Base-by-base conservation (phyloP, 2,329 filamentous ascomycete genomes). In the Neopestalotiopsis sp. region DNA sequence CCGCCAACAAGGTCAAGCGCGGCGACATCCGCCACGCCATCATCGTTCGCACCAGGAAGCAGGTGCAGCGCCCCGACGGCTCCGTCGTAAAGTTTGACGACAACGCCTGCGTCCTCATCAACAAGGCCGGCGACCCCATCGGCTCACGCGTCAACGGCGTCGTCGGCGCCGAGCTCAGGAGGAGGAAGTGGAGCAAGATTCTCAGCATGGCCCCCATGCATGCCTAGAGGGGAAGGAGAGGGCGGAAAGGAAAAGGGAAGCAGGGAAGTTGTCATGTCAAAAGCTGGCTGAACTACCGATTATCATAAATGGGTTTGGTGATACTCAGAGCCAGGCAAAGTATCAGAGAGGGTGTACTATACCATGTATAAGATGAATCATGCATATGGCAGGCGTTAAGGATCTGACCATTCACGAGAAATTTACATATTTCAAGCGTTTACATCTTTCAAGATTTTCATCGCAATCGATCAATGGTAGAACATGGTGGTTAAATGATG, bases 121-220 rank as follows among this genome's bases (percentile, higher is more conserved):
- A 97, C 84, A 99, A 98, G 88, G 88, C 94, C 10, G 97, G 96
- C 58, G 96, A 99, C 80, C 96, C 96, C 30, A 94, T 99, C 74
- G 96, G 96, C 66, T 94, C 93, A 17, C 91, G 96, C 79, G 89
- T 98, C 85, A 97, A 94, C 82, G 94, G 95, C 73, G 90, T 98
- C 59, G 96, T 99, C 59, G 96, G 94, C 69, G 88, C 91, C 38
- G 96, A 99, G 85, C 83, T 99, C 81, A 91, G 93, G 79, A 90
- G 93, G 79, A 96, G 93, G 87, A 92, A 97, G 84, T 99, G 96
- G 96, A 97, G 94, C 76, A 99, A 98, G 89, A 98, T 99, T 76
- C 83, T 99, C 79, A 97, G 94, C 75, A 89, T 99, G 87, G 96
- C 96, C 67, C 95, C 96, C 28, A 86, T 88, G 83, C 86, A 89